Base-by-base conservation (phyloP, 371 early-diverging fungal genomes). In the Mortierella sp. region DNA sequence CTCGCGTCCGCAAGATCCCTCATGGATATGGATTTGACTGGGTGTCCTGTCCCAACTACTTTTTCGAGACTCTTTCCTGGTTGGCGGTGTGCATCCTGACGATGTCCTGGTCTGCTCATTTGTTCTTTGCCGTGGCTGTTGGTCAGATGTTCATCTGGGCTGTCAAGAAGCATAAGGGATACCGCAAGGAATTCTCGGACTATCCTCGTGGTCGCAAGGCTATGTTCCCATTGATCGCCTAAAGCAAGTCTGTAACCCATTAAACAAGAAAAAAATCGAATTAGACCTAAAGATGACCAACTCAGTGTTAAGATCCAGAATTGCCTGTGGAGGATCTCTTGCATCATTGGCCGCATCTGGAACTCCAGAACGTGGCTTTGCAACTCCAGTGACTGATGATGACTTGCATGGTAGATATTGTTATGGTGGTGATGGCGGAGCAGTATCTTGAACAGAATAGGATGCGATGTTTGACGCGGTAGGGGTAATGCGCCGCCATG, bases 91-190 rank as follows among this genome's bases (percentile, higher is more conserved):
- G 89, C 44, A 78, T 88, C 53, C 80, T 97, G 72, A 93, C 93
- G 30, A 91, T 93, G 56, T 90, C 90, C 56, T 85, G 89, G 82
- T 85, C 91, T 37, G 90, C 93, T 6, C 86, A 87, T 70, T 64
- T 95, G 49, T 98, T 98, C 80, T 84, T 90, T 58, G 78, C 87
- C 24, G 93, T 94, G 37, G 93, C 94, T 26, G 87, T 91, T 27
- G 93, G 81, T 47, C 96, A 97, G 81, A 96, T 97, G 95, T 93
- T 91, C 73, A 34, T 93, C 17, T 98, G 98, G 98, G 97, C 98
- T 6, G 75, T 94, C 69, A 97, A 97, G 87, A 98, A 98, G 86
- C 97, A 97, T 85, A 89, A 88, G 78, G 85, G 86, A 46, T 98
- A 98, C 82, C 83, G 73, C 56, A 93, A 93, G 65, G 98, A 98